Percentiles rank a stretch among this genome's conserved stretches.
Evolutionary conservation across 805 yeast species (phyloP).

Genomic region (Myxozyma nipponensis): DNA sequence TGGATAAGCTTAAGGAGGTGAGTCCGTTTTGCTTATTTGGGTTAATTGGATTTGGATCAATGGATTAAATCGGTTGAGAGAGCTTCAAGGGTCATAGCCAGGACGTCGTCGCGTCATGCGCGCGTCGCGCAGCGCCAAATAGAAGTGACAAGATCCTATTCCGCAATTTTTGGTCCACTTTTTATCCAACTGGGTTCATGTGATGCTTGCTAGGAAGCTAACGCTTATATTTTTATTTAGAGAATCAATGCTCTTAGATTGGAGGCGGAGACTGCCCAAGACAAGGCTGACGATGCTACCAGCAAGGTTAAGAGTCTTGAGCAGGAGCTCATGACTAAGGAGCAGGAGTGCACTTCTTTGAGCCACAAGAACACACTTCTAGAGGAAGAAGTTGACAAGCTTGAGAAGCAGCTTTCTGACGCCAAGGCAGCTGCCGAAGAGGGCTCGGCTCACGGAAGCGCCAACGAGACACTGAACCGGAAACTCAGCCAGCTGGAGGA

Average conservation of each 20-base stretch:
- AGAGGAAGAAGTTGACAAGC: conserved; percentile 72
- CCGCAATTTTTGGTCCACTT: background rate
- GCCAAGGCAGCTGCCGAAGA: conserved; percentile 87
- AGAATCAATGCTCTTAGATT: conserved; percentile 84
- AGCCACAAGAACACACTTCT: conserved; percentile 86
- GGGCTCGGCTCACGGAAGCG: conserved; percentile 78
- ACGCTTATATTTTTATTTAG: conserved; percentile 38
- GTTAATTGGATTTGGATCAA: background rate
- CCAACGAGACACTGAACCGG: conserved; percentile 87
- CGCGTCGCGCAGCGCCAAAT: no score
- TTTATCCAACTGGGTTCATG: background rate
- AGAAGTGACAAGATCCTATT: no score
- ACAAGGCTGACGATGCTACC: conserved; percentile 83
- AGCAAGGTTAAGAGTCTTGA: conserved; percentile 82
- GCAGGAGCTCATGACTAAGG: conserved; percentile 87
- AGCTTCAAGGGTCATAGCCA: no score
- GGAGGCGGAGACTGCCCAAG: conserved; percentile 97
- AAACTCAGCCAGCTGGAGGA: conserved; percentile 85
- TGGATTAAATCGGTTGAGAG: no score
- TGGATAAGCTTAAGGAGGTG: conserved; percentile 52
- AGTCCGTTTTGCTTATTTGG: conserved; percentile 27
- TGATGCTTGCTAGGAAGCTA: background rate
- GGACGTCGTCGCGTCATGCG: background rate
- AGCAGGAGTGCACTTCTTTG: conserved; percentile 89
- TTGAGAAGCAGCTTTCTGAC: conserved; percentile 68